A percentile compares a stretch with the other conserved stretches of the same genome.
phyloP scores from a whole-genome alignment of 768 basidiomycete genomes.

The Filobasidium floriforme region DNA sequence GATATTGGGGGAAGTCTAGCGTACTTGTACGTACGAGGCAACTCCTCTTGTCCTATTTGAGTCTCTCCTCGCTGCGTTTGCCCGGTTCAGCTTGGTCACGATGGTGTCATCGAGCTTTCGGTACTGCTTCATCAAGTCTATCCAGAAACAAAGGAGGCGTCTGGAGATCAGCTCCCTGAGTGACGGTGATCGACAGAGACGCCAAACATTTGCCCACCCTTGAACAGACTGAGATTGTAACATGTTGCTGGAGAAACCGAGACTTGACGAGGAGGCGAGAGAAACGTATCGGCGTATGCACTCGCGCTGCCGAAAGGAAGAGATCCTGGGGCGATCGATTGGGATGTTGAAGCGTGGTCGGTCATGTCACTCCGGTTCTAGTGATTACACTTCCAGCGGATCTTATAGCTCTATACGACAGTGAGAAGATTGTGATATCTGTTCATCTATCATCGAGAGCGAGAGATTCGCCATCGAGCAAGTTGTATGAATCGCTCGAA shows the following conservation, averaged over 20 bases:
- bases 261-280: constrained; percentile 32
- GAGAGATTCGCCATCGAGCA: too few relatives aligned
- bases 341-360: neutral
- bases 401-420: too few relatives aligned
- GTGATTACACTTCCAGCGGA: too few relatives aligned
- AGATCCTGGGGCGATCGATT: neutral
- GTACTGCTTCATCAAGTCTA: constrained; percentile 43
- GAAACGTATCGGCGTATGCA: constrained; percentile 42
- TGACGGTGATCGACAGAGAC: neutral
- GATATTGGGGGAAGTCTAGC: neutral
- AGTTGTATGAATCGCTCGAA: too few relatives aligned
- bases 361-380: neutral
- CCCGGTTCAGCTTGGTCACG: constrained; percentile 31
- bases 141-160: neutral
- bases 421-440: too few relatives aligned
- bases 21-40: neutral
- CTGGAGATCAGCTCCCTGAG: neutral
- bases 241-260: constrained; percentile 41
- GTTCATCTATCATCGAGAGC: too few relatives aligned
- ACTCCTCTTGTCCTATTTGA: constrained; percentile 21
- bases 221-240: constrained; percentile 42
- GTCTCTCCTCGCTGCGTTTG: constrained; percentile 40
- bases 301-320: constrained; percentile 34
- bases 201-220: constrained; percentile 24
- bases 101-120: constrained; percentile 39